Conservation (phyloP, 768 basidiomycete species). For the Boletus reticulatus region DNA sequence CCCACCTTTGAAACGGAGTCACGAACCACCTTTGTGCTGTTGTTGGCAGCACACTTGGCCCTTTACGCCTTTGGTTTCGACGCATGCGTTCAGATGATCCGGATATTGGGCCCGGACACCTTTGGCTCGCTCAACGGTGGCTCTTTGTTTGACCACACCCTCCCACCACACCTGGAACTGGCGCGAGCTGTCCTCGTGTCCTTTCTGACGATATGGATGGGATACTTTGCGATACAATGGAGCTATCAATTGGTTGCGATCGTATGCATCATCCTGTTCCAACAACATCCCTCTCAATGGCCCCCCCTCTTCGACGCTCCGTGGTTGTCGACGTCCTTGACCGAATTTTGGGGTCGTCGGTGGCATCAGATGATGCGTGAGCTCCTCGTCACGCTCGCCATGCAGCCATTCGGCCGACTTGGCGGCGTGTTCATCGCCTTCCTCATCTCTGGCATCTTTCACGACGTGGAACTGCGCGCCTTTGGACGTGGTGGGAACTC, state of each 20-base stretch:
- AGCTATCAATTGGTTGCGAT: conserved; percentile 42
- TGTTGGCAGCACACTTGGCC: neutral
- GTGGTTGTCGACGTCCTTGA: conserved; percentile 54
- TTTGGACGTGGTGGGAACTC: conserved; percentile 40
- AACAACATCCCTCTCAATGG: conserved; percentile 52
- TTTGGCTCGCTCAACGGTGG: conserved; percentile 34
- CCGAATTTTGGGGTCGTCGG: conserved; percentile 57
- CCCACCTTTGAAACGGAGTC: conserved; percentile 6
- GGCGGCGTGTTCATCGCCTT: conserved; percentile 59
- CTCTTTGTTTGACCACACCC: conserved; percentile 34
- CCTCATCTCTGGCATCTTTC: conserved; percentile 54
- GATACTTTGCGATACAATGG: conserved; percentile 46
- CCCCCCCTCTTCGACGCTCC: conserved; percentile 61
- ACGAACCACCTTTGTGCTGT: conserved; percentile 8
- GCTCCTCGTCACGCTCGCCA: conserved; percentile 51
- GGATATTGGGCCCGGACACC: conserved; percentile 37
- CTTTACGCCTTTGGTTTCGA: conserved; percentile 12
- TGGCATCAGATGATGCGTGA: conserved; percentile 72
- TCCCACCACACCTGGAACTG: conserved; percentile 33
- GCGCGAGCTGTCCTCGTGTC: conserved; percentile 43
- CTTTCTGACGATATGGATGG: conserved; percentile 29
- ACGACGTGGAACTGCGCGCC: conserved; percentile 44
- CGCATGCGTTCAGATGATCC: conserved; percentile 10
- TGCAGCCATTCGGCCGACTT: conserved; percentile 46
- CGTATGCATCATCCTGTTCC: conserved; percentile 43